These are phyloP conservation scores for Lactifluus subvellereus DNA, from an alignment of 768 basidiomycete genomes.

Conservation along the genomic window DNA sequence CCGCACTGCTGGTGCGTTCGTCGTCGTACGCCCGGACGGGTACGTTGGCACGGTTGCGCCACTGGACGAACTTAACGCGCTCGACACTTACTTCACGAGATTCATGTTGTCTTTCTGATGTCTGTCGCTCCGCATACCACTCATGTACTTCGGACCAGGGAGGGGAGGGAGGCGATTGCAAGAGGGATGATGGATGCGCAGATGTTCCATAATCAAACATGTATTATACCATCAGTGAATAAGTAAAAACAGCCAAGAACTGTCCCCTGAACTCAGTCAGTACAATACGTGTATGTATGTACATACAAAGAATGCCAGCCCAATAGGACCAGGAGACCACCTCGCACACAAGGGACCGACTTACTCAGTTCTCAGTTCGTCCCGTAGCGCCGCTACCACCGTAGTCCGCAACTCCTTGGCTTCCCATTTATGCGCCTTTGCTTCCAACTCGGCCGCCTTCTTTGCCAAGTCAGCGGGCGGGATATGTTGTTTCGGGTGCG, in stretches of 20 bases:
- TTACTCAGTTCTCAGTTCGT: conserved; percentile 61
- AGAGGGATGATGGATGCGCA: not conserved
- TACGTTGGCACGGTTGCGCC: conserved; percentile 56
- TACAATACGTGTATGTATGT: conserved; percentile 16
- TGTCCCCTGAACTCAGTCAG: no score
- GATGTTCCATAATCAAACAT: not conserved
- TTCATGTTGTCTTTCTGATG: conserved; percentile 33
- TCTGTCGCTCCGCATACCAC: not conserved
- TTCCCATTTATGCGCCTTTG: conserved; percentile 37
- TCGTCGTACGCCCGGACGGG: conserved; percentile 59
- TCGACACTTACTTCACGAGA: conserved; percentile 44
- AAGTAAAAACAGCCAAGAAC: not conserved
- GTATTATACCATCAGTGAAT: not conserved
- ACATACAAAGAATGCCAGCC: not conserved
- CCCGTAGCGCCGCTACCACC: conserved; percentile 49
- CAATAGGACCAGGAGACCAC: not conserved
- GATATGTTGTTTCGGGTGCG: conserved; percentile 10
- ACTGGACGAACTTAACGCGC: conserved; percentile 34
- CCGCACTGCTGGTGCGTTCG: conserved; percentile 39
- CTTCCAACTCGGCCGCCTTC: conserved; percentile 21
- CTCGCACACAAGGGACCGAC: conserved; percentile 21
- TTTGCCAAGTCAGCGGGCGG: conserved; percentile 14
- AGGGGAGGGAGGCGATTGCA: not conserved
- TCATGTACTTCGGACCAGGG: no score
- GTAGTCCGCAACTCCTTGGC: conserved; percentile 44